Evolutionary conservation across 805 yeast species (phyloP).

Genomic region (Gaillardinia entomophila): DNA sequence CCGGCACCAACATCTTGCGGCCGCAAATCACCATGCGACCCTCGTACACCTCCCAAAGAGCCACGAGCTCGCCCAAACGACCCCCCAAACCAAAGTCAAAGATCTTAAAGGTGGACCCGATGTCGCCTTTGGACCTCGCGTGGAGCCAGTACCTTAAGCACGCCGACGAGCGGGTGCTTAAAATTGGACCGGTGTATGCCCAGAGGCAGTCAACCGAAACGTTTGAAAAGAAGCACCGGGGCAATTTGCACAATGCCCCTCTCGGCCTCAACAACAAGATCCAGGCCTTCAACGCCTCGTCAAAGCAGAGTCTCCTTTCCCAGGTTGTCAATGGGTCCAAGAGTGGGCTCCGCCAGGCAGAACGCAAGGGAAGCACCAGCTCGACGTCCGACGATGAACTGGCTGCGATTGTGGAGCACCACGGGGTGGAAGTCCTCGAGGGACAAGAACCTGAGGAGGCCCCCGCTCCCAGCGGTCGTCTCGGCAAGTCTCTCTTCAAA

Average conservation of each 20-base stretch:
- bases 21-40: slow-evolving; percentile 40
- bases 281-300: slow-evolving; percentile 10
- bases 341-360: slow-evolving; percentile 12
- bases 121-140: slow-evolving; percentile 49
- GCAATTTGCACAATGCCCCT: slow-evolving; percentile 55
- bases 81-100: slow-evolving; percentile 17
- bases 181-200: slow-evolving; percentile 48
- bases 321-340: slow-evolving; percentile 34
- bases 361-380: not conserved
- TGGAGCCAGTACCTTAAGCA: slow-evolving; percentile 52
- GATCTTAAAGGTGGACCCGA: slow-evolving; percentile 36
- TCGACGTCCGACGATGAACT: slow-evolving; percentile 5
- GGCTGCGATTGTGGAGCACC: not conserved
- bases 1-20: slow-evolving; percentile 54
- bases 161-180: slow-evolving; percentile 55
- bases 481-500: slow-evolving; percentile 14
- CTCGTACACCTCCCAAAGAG: slow-evolving; percentile 8
- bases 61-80: slow-evolving; percentile 3
- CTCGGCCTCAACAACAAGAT: slow-evolving; percentile 31
- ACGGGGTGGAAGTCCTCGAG: not conserved
- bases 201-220: slow-evolving; percentile 38
- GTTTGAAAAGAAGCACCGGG: slow-evolving; percentile 54
- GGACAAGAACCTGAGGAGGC: no score
- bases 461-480: slow-evolving; percentile 3
- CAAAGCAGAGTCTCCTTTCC: slow-evolving; percentile 24